Percentiles rank a stretch among this genome's conserved stretches.
Conservation (phyloP, 2,329 filamentous ascomycete species). For the Cyphellophora attinorum region DNA sequence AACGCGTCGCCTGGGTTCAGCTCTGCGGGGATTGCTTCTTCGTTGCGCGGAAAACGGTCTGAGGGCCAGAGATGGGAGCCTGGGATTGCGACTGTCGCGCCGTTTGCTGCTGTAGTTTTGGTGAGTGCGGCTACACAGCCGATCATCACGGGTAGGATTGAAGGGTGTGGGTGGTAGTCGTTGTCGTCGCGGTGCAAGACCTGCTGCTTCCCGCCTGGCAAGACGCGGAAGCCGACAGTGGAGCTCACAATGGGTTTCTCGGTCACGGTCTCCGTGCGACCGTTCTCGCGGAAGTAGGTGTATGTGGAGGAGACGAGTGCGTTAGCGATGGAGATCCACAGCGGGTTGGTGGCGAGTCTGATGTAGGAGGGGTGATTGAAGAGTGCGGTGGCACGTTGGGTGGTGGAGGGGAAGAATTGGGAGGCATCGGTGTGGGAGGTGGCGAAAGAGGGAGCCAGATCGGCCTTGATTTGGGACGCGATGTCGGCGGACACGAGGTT, state of each 20-base stretch:
- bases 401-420: conserved; percentile 22
- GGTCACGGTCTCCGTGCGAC: conserved; percentile 11
- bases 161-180: conserved; percentile 23
- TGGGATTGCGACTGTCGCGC: conserved; percentile 23
- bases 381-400: conserved; percentile 27
- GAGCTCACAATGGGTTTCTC: conserved; percentile 21
- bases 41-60: conserved; percentile 12
- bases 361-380: too few species aligned
- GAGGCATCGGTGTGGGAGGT: conserved; percentile 14
- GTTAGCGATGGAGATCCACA: conserved; percentile 27
- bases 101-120: conserved; percentile 21
- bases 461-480: too few species aligned
- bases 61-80: conserved; percentile 20
- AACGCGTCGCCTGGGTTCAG: conserved; percentile 27
- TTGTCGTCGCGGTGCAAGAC: conserved; percentile 23
- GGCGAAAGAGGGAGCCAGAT: conserved; percentile 18
- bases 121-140: conserved; percentile 27
- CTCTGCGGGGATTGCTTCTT: conserved; percentile 20
- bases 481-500: too few species aligned
- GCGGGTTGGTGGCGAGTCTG: conserved; percentile 27
- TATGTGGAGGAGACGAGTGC: conserved; percentile 26
- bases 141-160: conserved; percentile 28
- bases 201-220: conserved; percentile 18
- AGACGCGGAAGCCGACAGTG: conserved; percentile 22
- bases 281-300: conserved; percentile 25